Base-by-base conservation (phyloP, 2,329 filamentous ascomycete species). In the Scedosporium apiospermum region DNA sequence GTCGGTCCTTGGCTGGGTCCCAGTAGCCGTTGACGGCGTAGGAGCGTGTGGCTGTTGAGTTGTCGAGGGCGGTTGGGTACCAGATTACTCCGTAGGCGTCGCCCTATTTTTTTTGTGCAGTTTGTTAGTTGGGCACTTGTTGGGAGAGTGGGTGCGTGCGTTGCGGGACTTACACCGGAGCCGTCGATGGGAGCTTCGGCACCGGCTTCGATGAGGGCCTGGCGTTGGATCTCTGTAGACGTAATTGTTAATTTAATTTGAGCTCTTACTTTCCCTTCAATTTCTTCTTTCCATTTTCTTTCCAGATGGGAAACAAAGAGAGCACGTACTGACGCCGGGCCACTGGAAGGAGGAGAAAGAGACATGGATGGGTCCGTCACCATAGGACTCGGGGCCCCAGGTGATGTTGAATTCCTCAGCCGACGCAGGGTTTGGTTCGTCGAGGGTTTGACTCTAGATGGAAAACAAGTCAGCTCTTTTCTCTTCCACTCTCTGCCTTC, bases 371-470 rank as follows among this genome's bases (percentile, higher is more conserved):
- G 65, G 65, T 5, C 65, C 65, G 0, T 74, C 72, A 53, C 71
- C 69, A 63, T 71, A 75, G 2, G 73, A 75, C 18, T 74, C 72
- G 51, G 75, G 70, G 58, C 74, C 70, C 59, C 73, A 73, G 1
- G 65, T 67, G 44, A 74, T 64, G 9, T 70, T 69, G 55, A 71
- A 66, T 6, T 68, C 59, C 4, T 74, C 69, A 23, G 65, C 67
- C 5, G 73, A 64, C 3, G 64, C 66, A 58, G 69, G 64, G 3
- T 68, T 64, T 5, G 72, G 70, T 3, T 67, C 61, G 60, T 70
- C 68, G n/a, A 73, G 69, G 0, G 70, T 75, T 21, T 55, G 51
- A 55, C 51, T 55, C 60, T 62, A 27, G n/a, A 34, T 42, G 30
- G 23, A 9, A 42, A 42, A 18, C 1, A 5, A 6, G 30, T 59